These are phyloP conservation scores for Neurospora sp. DNA, from an alignment of 495 filamentous ascomycete species.

Conservation along the genomic window DNA sequence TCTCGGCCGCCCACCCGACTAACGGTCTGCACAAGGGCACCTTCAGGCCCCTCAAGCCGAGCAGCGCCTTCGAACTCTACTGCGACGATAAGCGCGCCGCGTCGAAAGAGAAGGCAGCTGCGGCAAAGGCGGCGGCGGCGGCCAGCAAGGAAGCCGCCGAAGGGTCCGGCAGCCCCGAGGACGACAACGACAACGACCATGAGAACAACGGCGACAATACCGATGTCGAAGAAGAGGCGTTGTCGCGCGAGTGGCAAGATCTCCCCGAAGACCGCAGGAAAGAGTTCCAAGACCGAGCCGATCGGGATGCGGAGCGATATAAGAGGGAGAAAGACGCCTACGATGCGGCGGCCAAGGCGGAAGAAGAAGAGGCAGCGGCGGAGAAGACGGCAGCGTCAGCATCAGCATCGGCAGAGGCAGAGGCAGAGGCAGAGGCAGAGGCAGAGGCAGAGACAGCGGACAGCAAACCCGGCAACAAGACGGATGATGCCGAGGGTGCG, in stretches of 20 bases:
- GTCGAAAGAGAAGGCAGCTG: conserved; percentile 23
- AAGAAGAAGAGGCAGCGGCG: conserved; percentile 9
- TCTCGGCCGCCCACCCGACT: conserved; percentile 24
- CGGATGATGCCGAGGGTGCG: conserved; percentile 3
- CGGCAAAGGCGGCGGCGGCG: conserved; percentile 30
- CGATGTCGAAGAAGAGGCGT: conserved; percentile 32
- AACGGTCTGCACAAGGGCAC: conserved; percentile 25
- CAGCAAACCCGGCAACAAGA: conserved; percentile 5
- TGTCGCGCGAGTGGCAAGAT: conserved; percentile 41
- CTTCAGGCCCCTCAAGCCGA: conserved; percentile 32
- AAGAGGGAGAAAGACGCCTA: conserved; percentile 33
- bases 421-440: conserved; percentile 5
- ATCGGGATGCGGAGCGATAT: conserved; percentile 30
- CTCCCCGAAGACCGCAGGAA: conserved; percentile 34
- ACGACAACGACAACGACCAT: conserved; percentile 31
- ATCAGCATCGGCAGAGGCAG: conserved; percentile 10
- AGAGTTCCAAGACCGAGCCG: conserved; percentile 32
- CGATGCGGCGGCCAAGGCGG: conserved; percentile 11
- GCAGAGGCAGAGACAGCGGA: conserved; percentile 3
- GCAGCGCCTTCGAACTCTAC: conserved; percentile 43
- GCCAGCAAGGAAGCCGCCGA: conserved; percentile 52
- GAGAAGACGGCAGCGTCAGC: conserved; percentile 10
- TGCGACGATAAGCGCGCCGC: conserved; percentile 34
- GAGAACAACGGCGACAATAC: conserved; percentile 22
- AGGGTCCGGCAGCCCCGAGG: conserved; percentile 67